Evolutionary conservation across 2,329 filamentous ascomycete genomes (phyloP).

Genomic region (Pleoardoris graminearum): DNA sequence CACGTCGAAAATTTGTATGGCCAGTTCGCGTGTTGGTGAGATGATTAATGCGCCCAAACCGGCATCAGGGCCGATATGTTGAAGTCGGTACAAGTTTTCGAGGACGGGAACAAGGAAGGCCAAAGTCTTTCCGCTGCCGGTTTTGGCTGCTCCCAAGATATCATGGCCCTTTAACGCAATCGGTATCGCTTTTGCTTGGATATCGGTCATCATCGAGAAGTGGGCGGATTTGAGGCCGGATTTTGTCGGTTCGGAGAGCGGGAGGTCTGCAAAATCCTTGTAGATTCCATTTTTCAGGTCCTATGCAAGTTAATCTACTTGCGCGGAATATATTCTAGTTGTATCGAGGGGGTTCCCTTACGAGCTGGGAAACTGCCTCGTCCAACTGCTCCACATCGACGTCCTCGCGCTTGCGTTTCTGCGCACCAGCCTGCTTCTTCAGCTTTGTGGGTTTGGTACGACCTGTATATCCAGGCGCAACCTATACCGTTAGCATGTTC

Average conservation of each 20-base stretch:
- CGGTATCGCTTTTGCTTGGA: slow-evolving; percentile 88
- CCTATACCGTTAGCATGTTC: background rate
- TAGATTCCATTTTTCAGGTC: slow-evolving; percentile 63
- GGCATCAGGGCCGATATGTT: slow-evolving; percentile 84
- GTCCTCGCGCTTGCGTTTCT: slow-evolving; percentile 60
- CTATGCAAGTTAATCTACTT: slow-evolving; percentile 43
- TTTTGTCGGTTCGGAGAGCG: slow-evolving; percentile 78
- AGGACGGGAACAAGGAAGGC: slow-evolving; percentile 90
- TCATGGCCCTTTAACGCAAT: slow-evolving; percentile 83
- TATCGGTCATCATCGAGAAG: slow-evolving; percentile 87
- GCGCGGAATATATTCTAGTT: background rate
- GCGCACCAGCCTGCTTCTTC: slow-evolving; percentile 57
- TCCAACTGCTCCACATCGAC: slow-evolving; percentile 54
- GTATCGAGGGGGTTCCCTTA: slow-evolving; percentile 23
- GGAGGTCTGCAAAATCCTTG: slow-evolving; percentile 79
- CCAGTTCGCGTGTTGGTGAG: slow-evolving; percentile 90
- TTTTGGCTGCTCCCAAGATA: slow-evolving; percentile 92
- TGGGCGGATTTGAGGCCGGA: slow-evolving; percentile 82
- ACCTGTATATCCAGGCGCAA: slow-evolving; percentile 42
- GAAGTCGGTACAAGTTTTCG: slow-evolving; percentile 85
- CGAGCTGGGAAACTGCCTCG: slow-evolving; percentile 49
- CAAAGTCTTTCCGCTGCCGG: slow-evolving; percentile 91
- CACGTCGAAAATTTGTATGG: slow-evolving; percentile 96
- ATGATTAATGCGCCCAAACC: slow-evolving; percentile 91
- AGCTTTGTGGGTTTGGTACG: slow-evolving; percentile 57